A percentile compares a stretch with the other conserved stretches of the same genome.
phyloP scores from a whole-genome alignment of 306 rosid species.

The Trifolium dubium region DNA sequence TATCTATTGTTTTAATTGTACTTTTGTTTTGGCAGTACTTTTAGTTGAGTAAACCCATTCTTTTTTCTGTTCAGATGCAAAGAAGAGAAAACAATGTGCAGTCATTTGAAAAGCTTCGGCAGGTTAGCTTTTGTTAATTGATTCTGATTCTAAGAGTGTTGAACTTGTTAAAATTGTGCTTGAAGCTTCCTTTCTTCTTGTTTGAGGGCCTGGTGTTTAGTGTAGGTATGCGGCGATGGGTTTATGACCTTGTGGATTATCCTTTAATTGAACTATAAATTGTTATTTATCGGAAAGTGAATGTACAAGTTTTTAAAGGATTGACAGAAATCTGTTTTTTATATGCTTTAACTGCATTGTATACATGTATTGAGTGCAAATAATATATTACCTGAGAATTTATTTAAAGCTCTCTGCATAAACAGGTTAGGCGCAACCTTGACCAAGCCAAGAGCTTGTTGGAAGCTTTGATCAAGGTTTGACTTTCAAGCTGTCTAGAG shows the following conservation, averaged over 20 bases:
- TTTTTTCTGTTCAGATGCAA: conserved; percentile 75
- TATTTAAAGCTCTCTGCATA: conserved; percentile 28
- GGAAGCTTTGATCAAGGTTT: conserved; percentile 89
- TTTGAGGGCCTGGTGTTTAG: conserved; percentile 10
- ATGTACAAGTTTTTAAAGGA: not conserved
- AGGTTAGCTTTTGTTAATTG: conserved; percentile 56
- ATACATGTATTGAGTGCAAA: conserved; percentile 8
- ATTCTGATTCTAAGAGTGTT: conserved; percentile 27
- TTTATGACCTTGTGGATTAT: conserved; percentile 35
- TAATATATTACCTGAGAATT: conserved; percentile 22
- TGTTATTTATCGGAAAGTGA: conserved; percentile 13
- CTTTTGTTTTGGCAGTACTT: conserved; percentile 34
- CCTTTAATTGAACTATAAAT: conserved; percentile 2
- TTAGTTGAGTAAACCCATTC: conserved; percentile 5
- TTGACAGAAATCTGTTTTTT: not conserved
- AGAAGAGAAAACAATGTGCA: conserved; percentile 97
- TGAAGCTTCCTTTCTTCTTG: conserved; percentile 9
- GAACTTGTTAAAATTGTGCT: conserved; percentile 28
- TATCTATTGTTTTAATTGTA: conserved; percentile 39
- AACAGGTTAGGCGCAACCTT: conserved; percentile 95
- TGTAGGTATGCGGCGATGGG: not conserved
- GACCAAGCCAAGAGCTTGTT: conserved; percentile 93
- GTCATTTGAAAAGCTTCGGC: conserved; percentile 99
- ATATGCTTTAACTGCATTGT: conserved; percentile 2
- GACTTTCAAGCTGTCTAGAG: conserved; percentile 29